A percentile compares a stretch with the other conserved stretches of the same genome.
Conservation (phyloP, 2,329 filamentous ascomycete species). For the Pestalotiopsis sp. region DNA sequence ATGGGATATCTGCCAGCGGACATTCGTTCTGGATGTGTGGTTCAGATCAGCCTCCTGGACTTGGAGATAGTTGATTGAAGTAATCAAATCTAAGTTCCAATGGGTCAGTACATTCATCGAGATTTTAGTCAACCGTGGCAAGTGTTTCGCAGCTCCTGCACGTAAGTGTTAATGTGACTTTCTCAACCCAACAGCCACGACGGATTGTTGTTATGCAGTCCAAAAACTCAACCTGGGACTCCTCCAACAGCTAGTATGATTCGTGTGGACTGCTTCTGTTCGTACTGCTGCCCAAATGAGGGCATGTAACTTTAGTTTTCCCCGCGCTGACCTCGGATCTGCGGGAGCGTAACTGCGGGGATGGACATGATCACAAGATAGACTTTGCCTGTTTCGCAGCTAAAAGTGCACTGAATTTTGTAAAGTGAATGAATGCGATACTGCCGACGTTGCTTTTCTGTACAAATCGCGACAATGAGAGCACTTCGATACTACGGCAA, state of each 20-base stretch:
- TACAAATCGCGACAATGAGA: background rate
- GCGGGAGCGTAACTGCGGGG: background rate
- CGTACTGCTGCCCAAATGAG: background rate
- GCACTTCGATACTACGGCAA: conserved; percentile 7
- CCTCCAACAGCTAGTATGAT: background rate
- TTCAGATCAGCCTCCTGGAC: too few relatives aligned
- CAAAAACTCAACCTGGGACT: background rate
- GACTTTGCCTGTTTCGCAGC: background rate
- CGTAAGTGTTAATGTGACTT: background rate
- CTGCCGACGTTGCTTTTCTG: too few relatives aligned
- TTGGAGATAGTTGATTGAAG: too few relatives aligned
- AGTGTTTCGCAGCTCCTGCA: background rate
- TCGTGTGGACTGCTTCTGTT: background rate
- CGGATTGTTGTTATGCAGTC: background rate
- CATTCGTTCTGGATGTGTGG: too few relatives aligned
- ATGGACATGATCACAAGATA: background rate
- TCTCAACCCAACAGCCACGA: background rate
- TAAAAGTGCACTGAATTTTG: too few relatives aligned
- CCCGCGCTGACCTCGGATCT: background rate
- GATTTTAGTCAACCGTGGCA: background rate
- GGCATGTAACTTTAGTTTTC: background rate
- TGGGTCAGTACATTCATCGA: background rate
- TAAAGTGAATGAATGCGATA: too few relatives aligned
- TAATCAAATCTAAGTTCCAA: too few relatives aligned
- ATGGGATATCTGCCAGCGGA: too few relatives aligned